Conservation (phyloP, 495 filamentous ascomycete species). For the Aspergillus cristatus region DNA sequence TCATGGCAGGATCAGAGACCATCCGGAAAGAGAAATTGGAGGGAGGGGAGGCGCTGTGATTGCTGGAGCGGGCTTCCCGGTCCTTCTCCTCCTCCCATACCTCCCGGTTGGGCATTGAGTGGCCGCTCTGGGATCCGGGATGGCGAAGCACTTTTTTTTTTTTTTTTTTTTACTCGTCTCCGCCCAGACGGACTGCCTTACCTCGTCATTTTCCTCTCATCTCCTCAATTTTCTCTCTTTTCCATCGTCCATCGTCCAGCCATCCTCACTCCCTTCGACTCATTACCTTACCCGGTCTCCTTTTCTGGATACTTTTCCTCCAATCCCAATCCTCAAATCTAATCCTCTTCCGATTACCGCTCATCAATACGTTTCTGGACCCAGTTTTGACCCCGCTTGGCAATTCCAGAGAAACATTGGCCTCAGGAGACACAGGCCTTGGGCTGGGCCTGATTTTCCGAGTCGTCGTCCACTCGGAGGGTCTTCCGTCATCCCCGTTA, state of each 20-base stretch:
- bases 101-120: neutral
- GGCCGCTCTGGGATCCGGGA: no score
- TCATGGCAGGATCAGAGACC: neutral
- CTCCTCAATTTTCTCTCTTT: constrained; percentile 9
- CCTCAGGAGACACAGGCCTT: no score
- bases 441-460: constrained; percentile 1
- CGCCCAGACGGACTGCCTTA: no score
- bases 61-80: constrained; percentile 6
- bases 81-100: neutral
- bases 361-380: constrained; percentile 36
- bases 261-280: constrained; percentile 35
- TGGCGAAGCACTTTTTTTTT: no score
- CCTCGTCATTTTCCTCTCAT: no score
- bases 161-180: no score
- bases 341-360: constrained; percentile 22
- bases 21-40: constrained; percentile 2
- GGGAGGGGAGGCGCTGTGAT: constrained; percentile 17
- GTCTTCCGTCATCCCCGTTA: constrained; percentile 23
- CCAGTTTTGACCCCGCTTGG: constrained; percentile 43
- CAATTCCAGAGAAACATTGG: no score
- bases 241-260: constrained; percentile 8
- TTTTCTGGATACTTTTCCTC: constrained; percentile 22
- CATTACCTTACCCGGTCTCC: constrained; percentile 29
- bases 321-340: constrained; percentile 32
- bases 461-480: constrained; percentile 21